Conservation (phyloP, 495 filamentous ascomycete genomes). For the Bathelium albidoporum region DNA sequence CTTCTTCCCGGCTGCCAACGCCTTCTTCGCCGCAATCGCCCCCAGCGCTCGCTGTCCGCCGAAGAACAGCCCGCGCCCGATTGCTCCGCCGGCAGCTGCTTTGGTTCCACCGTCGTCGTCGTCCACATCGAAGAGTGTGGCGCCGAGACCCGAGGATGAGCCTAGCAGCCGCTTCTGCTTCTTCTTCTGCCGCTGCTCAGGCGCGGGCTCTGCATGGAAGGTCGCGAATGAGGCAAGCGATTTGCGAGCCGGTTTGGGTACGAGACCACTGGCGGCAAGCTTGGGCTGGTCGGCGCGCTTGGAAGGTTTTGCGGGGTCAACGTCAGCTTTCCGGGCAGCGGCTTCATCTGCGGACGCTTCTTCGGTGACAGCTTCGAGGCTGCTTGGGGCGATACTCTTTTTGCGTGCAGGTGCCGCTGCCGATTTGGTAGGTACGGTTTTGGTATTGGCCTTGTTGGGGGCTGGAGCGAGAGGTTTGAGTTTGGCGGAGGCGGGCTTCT, state of each 20-base stretch:
- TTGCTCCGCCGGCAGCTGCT: constrained; percentile 12
- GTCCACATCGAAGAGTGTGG: constrained; percentile 62
- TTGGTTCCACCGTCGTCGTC: constrained; percentile 44
- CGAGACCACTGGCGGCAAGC: constrained; percentile 19
- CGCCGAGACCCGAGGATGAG: constrained; percentile 44
- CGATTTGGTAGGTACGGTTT: constrained; percentile 24
- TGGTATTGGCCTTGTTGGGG: constrained; percentile 32
- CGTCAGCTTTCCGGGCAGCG: constrained; percentile 16
- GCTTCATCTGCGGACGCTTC: constrained; percentile 23
- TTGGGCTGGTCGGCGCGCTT: constrained; percentile 12
- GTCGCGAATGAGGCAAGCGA: constrained; percentile 30
- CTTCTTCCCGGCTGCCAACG: constrained; percentile 12
- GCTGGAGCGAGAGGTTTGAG: constrained; percentile 12
- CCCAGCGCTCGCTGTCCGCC: constrained; percentile 25
- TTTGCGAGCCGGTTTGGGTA: constrained; percentile 26
- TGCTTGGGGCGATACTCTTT: constrained; percentile 23
- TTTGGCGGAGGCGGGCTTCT: constrained; percentile 18
- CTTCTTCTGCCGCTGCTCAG: constrained; percentile 46
- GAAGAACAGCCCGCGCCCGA: constrained; percentile 14
- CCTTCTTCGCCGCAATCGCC: constrained; percentile 16
- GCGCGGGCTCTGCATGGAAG: constrained; percentile 36
- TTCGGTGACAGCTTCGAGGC: constrained; percentile 43
- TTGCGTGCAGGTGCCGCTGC: constrained; percentile 21
- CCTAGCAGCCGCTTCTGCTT: constrained; percentile 62
- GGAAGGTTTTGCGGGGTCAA: constrained; percentile 17